Percentiles rank a stretch among this genome's conserved stretches.
These are phyloP conservation scores for Aspergillus hortae DNA, from an alignment of 2,329 filamentous ascomycete species.

Conservation along the genomic window DNA sequence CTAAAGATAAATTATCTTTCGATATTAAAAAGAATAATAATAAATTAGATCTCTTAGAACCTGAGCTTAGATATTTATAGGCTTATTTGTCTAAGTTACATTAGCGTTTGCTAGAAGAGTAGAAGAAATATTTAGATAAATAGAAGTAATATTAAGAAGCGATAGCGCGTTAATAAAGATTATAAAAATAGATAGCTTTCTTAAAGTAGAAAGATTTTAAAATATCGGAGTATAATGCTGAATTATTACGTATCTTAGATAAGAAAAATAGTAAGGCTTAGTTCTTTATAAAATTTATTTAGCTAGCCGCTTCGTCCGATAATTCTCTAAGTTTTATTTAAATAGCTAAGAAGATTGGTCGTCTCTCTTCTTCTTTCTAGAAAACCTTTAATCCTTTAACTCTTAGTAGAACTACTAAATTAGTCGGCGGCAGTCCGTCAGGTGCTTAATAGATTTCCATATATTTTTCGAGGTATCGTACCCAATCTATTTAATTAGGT, in stretches of 20 bases:
- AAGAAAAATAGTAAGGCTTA: neutral
- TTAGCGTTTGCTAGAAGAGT: no score
- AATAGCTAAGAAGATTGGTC: neutral
- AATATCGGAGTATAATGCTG: neutral
- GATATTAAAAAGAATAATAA: no score
- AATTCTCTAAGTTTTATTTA: neutral
- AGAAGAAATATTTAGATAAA: no score
- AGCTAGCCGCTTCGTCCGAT: neutral
- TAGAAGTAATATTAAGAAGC: no score
- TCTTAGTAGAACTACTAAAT: slow-evolving; percentile 1
- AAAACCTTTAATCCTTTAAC: neutral
- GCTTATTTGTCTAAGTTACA: no score
- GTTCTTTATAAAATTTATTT: neutral
- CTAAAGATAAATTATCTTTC: no score
- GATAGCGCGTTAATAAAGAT: no score
- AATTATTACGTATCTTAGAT: slow-evolving; percentile 1
- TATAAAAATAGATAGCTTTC: no score
- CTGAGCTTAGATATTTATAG: no score
- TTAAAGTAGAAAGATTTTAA: neutral
- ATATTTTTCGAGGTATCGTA: slow-evolving; percentile 3
- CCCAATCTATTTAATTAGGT: slow-evolving; percentile 1
- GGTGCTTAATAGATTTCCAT: neutral
- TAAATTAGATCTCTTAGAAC: no score
- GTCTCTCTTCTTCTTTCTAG: neutral
- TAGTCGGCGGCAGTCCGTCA: neutral